Evolutionary conservation across 257 asterid genomes (phyloP).

Genomic region (Jacaranda copaia): DNA sequence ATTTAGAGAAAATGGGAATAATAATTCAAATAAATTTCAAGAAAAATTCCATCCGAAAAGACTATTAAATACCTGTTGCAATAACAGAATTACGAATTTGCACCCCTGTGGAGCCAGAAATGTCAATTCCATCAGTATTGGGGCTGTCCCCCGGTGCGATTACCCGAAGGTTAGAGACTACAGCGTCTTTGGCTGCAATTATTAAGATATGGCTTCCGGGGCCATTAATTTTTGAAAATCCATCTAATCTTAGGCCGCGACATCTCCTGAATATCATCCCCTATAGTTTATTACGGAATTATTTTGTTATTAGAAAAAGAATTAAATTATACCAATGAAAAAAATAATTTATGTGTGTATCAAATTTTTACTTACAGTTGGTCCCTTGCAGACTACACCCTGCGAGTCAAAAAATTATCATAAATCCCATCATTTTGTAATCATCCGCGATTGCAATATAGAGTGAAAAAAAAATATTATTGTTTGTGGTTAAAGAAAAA

Average conservation of each 20-base stretch:
- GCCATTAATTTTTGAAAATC: constrained; percentile 55
- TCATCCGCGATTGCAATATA: no score
- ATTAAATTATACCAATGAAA: background rate
- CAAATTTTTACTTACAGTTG: constrained; percentile 47
- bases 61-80: constrained; percentile 56
- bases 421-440: background rate
- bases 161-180: constrained; percentile 50
- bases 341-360: background rate
- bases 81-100: constrained; percentile 50
- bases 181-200: constrained; percentile 47
- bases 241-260: constrained; percentile 50
- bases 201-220: constrained; percentile 62
- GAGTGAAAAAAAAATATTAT: no score
- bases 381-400: constrained; percentile 64
- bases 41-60: no score
- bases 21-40: background rate
- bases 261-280: constrained; percentile 65
- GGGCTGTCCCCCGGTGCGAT: constrained; percentile 68
- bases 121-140: constrained; percentile 70
- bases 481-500: no score
- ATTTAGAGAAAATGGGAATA: background rate
- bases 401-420: constrained; percentile 26
- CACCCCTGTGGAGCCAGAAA: constrained; percentile 51
- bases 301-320: no score
- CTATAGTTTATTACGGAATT: constrained; percentile 29